Evolutionary conservation across 2,329 filamentous ascomycete species (phyloP), one percentile per base, ranked within the genome.

Genomic region (Elsinoe batatas): DNA sequence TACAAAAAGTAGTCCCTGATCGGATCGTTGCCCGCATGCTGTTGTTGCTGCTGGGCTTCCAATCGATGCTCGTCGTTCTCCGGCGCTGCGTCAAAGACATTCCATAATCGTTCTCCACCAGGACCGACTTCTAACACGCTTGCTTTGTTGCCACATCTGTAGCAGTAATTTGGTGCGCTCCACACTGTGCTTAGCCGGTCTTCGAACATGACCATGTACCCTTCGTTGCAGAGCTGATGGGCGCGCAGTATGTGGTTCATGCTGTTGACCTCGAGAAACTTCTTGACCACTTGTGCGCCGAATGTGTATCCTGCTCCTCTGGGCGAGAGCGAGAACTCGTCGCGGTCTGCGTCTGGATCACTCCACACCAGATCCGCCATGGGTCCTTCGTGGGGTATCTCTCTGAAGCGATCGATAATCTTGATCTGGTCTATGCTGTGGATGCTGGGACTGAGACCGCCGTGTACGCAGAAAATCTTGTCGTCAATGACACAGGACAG

Each of bases 281-380:
- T 98, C 73, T 91, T 94, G 53, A 98, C 93, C 13, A 98, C 93
- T 70, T 97, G 93, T 5, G 91, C 90, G 56, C 93, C 93, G 68
- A 98, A 98, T 0, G 91, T 97, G 70, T 98, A 98, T 20, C 93
- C 93, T 17, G 93, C 93, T 42, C 93, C 93, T 59, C 93, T 81
- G 2, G 93, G 93, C 6, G 88, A 94, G 13, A 98, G 80, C 5
- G 88, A 94, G 72, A 98, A 98, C 70, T 98, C 93, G 72, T 98
- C 93, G 57, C 91, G 82, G 64, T 98, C 93, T n/a, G 88, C 86
- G 68, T 98, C 93, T 0, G 93, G 93, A 69, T 98, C 93, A 17
- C 90, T 95, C 93, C 93, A 98, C 32, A 98, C 93, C 4, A 98
- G 76, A 70, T 98, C 93, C n/a, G 93, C 93, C 93, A 98, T 98